A percentile compares a stretch with the other conserved stretches of the same genome.
Evolutionary conservation across 2,329 filamentous ascomycete genomes (phyloP).

Genomic region (Fusarium illudens): DNA sequence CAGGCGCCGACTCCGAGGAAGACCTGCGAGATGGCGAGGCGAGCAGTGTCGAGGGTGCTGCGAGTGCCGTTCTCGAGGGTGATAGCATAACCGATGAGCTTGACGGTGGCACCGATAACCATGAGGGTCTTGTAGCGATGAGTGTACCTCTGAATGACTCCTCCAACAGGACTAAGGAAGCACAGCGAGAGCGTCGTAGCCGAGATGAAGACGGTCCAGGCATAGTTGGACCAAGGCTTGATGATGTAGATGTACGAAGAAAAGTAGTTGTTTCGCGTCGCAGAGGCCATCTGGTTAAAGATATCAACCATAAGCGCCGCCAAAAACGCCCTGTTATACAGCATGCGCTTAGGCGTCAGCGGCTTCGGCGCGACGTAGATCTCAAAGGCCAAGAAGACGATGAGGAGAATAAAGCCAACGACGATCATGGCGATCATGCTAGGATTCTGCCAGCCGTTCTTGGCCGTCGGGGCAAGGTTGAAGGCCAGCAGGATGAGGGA

Average conservation of each 20-base stretch:
- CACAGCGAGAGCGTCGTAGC: no score
- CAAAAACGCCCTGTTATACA: conserved; percentile 46
- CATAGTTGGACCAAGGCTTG: conserved; percentile 52
- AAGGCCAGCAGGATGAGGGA: conserved; percentile 71
- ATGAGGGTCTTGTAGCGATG: no score
- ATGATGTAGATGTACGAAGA: conserved; percentile 51
- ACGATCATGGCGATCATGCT: conserved; percentile 49
- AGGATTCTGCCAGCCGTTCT: conserved; percentile 46
- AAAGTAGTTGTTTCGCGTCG: conserved; percentile 49
- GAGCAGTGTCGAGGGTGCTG: no score
- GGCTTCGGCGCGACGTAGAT: conserved; percentile 45
- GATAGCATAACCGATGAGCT: no score
- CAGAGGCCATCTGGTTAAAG: conserved; percentile 48
- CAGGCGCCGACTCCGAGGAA: no score
- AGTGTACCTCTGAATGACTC: no score
- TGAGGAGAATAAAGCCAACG: conserved; percentile 45
- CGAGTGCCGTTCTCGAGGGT: no score
- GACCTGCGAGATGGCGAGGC: no score
- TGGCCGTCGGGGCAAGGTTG: conserved; percentile 54
- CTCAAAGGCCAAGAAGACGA: conserved; percentile 48
- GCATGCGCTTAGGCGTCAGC: conserved; percentile 45
- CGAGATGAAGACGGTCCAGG: no score
- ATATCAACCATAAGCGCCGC: conserved; percentile 42
- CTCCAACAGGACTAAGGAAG: no score
- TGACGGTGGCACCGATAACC: no score